A percentile compares a stretch with the other conserved stretches of the same genome.
Evolutionary conservation across 1,139 yeast genomes (phyloP).

Genomic region (Protomyces inundatus): DNA sequence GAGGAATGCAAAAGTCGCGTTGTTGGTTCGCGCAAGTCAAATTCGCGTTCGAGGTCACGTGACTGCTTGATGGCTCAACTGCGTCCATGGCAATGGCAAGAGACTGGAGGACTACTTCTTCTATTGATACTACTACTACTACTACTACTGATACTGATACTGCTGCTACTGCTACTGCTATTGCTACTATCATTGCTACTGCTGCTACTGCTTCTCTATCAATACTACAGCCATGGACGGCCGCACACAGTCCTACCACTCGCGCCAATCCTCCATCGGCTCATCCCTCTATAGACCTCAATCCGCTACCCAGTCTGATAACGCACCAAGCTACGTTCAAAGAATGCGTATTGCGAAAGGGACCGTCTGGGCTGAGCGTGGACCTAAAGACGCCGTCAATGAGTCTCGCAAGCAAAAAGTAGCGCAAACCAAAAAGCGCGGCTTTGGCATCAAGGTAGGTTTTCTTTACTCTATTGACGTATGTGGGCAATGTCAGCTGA

Average conservation of each 20-base stretch:
- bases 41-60: neutral
- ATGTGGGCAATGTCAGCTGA: neutral
- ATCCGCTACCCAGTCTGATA: neutral
- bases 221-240: neutral
- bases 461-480: neutral
- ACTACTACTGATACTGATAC: neutral
- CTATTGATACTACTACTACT: neutral
- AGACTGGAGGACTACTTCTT: neutral
- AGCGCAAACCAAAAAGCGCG: conserved; percentile 4
- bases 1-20: neutral
- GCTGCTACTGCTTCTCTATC: neutral
- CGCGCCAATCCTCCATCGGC: neutral
- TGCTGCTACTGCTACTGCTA: neutral
- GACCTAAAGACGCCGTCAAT: conserved; percentile 23
- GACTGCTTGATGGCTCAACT: neutral
- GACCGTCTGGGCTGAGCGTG: conserved; percentile 30
- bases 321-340: conserved; percentile 22
- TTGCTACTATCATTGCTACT: neutral
- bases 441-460: conserved; percentile 22
- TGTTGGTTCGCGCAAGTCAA: neutral
- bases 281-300: conserved; percentile 2
- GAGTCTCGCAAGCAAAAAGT: conserved; percentile 12
- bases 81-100: neutral
- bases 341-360: conserved; percentile 26
- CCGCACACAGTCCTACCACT: neutral